Evolutionary conservation across 2,329 filamentous ascomycete species (phyloP).

Genomic region (Colletotrichum tabaci): DNA sequence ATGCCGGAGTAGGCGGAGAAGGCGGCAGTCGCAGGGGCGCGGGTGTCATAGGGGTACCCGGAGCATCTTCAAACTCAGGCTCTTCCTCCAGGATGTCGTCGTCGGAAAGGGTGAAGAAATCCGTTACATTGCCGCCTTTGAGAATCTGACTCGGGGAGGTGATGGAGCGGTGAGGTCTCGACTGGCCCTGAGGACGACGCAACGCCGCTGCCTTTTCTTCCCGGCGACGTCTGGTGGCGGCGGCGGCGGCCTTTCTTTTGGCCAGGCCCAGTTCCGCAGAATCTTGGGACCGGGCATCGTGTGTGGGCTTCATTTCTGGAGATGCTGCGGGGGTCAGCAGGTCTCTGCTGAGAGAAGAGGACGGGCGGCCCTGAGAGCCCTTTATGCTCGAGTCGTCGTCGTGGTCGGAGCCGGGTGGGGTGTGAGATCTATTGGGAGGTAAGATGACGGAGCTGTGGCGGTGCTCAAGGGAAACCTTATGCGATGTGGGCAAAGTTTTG

Average conservation of each 20-base stretch:
- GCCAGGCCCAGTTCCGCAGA: constrained; percentile 33
- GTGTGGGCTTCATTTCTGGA: constrained; percentile 50
- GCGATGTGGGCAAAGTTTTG: constrained; percentile 13
- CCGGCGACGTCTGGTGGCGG: constrained; percentile 34
- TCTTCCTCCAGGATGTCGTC: constrained; percentile 72
- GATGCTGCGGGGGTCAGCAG: constrained; percentile 54
- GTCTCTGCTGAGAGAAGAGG: constrained; percentile 42
- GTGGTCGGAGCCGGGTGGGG: constrained; percentile 53
- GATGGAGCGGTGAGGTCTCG: constrained; percentile 44
- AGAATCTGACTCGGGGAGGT: constrained; percentile 44
- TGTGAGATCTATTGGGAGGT: constrained; percentile 47
- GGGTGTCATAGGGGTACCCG: constrained; percentile 14
- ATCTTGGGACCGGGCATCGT: constrained; percentile 47
- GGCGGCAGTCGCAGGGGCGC: constrained; percentile 15
- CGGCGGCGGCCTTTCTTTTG: constrained; percentile 34
- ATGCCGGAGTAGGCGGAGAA: constrained; percentile 35
- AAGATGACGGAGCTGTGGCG: constrained; percentile 42
- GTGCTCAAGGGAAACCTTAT: constrained; percentile 33
- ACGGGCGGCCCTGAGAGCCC: constrained; percentile 24
- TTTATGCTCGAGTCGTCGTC: constrained; percentile 49
- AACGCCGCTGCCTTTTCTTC: constrained; percentile 44
- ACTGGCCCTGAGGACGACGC: constrained; percentile 49
- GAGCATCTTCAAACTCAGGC: constrained; percentile 24
- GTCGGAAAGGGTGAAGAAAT: constrained; percentile 55
- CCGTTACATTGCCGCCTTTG: constrained; percentile 47